Conservation (phyloP, 1,139 yeast genomes). For the Wickerhamomyces sp. region DNA sequence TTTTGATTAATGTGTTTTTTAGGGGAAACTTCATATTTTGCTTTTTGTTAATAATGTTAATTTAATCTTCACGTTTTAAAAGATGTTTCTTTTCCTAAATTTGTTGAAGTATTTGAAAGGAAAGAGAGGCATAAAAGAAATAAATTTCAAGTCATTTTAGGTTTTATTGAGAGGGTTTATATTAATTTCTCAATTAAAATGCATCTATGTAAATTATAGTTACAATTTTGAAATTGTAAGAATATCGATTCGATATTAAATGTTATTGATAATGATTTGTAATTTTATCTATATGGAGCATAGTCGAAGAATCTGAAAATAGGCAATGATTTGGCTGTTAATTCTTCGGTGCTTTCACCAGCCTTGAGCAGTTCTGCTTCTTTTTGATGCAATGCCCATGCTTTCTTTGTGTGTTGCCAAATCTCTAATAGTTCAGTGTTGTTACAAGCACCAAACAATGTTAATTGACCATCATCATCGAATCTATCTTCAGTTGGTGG, state of each 20-base stretch:
- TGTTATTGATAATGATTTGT: too few species aligned
- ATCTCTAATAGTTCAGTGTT: constrained; percentile 19
- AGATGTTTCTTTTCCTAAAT: too few species aligned
- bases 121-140: neutral
- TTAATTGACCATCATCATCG: constrained; percentile 23
- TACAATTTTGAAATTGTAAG: neutral
- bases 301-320: constrained; percentile 14
- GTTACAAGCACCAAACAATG: constrained; percentile 26
- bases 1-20: neutral
- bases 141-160: constrained; percentile 4
- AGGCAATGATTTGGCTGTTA: constrained; percentile 18
- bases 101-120: neutral
- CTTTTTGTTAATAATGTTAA: neutral
- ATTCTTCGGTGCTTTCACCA: constrained; percentile 14
- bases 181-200: constrained; percentile 3
- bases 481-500: constrained; percentile 29
- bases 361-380: constrained; percentile 18
- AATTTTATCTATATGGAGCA: constrained; percentile 7
- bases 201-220: constrained; percentile 5
- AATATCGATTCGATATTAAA: neutral
- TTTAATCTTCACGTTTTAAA: neutral
- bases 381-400: constrained; percentile 18
- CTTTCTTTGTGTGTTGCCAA: constrained; percentile 13
- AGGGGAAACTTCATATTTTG: neutral
- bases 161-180: neutral